Conservation (phyloP, 2,329 filamentous ascomycete genomes). For the Phialophora expanda region DNA sequence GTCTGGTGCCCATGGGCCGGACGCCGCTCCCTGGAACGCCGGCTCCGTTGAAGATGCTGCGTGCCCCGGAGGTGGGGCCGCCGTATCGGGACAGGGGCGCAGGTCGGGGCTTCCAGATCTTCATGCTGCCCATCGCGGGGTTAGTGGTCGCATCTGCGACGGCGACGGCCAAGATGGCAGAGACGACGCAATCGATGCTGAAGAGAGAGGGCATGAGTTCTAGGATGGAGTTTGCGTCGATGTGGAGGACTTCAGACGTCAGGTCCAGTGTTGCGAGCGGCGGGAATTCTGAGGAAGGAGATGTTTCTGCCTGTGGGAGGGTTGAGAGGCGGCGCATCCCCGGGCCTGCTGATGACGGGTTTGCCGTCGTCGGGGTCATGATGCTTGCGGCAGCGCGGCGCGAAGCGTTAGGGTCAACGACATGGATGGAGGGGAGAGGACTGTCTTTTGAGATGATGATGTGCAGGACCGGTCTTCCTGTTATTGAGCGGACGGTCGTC, state of each 20-base stretch:
- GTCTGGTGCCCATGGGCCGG: constrained; percentile 45
- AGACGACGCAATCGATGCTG: constrained; percentile 54
- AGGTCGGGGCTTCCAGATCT: constrained; percentile 34
- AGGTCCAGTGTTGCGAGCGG: constrained; percentile 53
- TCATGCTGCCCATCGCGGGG: constrained; percentile 47
- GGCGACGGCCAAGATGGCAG: constrained; percentile 53
- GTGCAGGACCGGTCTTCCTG: constrained; percentile 44
- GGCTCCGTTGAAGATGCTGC: constrained; percentile 13
- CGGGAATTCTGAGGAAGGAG: constrained; percentile 34
- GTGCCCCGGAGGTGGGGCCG: neutral
- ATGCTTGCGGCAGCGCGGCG: constrained; percentile 37
- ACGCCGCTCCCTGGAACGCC: constrained; percentile 4
- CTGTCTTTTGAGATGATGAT: constrained; percentile 49
- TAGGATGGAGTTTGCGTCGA: constrained; percentile 49
- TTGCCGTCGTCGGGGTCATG: constrained; percentile 14
- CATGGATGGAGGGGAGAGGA: constrained; percentile 47
- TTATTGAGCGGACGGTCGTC: constrained; percentile 25
- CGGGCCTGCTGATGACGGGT: constrained; percentile 22
- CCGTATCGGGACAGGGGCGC: constrained; percentile 32
- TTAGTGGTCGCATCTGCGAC: constrained; percentile 51
- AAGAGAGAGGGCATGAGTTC: constrained; percentile 54
- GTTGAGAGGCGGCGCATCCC: constrained; percentile 43
- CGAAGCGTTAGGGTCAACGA: constrained; percentile 45
- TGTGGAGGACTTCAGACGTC: constrained; percentile 45
- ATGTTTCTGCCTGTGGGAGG: constrained; percentile 47